phyloP scores from a whole-genome alignment of 768 basidiomycete species.

The Suillus cothurnatus region DNA sequence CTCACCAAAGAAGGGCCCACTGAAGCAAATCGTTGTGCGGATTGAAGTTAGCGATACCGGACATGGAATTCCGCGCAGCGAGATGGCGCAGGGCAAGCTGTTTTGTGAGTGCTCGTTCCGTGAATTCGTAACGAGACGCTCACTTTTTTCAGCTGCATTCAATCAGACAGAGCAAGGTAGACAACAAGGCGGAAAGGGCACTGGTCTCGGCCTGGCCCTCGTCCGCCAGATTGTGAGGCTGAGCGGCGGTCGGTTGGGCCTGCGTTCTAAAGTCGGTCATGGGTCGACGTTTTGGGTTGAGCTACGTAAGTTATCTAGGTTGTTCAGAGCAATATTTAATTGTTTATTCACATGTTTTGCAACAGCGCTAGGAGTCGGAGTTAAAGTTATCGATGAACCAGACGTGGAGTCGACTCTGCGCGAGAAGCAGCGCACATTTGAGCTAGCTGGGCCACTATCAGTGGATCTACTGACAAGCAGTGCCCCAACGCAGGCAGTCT shows the following conservation, averaged over 20 bases:
- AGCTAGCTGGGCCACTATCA: constrained; percentile 30
- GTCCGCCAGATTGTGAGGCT: constrained; percentile 80
- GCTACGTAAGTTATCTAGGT: constrained; percentile 45
- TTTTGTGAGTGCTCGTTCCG: constrained; percentile 54
- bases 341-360: constrained; percentile 7
- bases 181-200: constrained; percentile 73
- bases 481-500: constrained; percentile 11
- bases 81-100: constrained; percentile 70
- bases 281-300: constrained; percentile 93
- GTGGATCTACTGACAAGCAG: constrained; percentile 24
- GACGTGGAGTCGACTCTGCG: constrained; percentile 25
- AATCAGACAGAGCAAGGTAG: constrained; percentile 79
- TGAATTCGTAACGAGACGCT: constrained; percentile 9
- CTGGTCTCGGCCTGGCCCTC: constrained; percentile 75
- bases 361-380: constrained; percentile 69
- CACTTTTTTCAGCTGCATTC: constrained; percentile 55
- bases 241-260: constrained; percentile 72
- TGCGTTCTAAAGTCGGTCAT: constrained; percentile 59
- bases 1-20: constrained; percentile 18
- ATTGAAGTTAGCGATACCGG: constrained; percentile 84
- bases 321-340: not conserved
- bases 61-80: constrained; percentile 60
- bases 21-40: constrained; percentile 76
- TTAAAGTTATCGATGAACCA: constrained; percentile 41
- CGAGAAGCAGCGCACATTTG: constrained; percentile 20